These are phyloP conservation scores for Ricinus communis DNA, from an alignment of 345 rosid species.

Conservation along the genomic window DNA sequence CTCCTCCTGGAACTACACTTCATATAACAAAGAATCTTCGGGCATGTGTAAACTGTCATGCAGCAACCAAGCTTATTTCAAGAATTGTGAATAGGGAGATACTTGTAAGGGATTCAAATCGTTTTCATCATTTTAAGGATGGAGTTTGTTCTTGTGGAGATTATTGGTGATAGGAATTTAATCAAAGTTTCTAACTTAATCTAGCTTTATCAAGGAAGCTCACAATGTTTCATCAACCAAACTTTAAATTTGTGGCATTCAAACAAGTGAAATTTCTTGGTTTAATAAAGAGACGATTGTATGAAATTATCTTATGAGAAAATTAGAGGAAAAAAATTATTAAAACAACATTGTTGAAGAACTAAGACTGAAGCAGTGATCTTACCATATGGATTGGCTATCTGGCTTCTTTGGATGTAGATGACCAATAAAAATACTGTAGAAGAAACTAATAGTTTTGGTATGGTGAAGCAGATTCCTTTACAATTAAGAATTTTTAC, in stretches of 20 bases:
- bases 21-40: conserved; percentile 60
- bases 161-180: conserved; percentile 23
- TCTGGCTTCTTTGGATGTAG: not conserved
- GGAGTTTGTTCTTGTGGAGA: conserved; percentile 39
- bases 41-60: conserved; percentile 70
- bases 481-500: not conserved
- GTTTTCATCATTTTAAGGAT: conserved; percentile 66
- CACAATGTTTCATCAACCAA: too few species aligned
- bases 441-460: not conserved
- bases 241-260: too few species aligned
- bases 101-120: conserved; percentile 60
- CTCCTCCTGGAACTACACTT: conserved; percentile 51
- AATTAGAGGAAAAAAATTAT: too few species aligned
- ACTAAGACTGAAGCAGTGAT: not conserved
- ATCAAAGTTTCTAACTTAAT: too few species aligned
- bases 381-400: not conserved
- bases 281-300: too few species aligned
- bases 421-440: not conserved
- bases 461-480: not conserved
- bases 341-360: too few species aligned
- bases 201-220: too few species aligned
- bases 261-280: too few species aligned
- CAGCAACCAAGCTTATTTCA: conserved; percentile 56
- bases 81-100: conserved; percentile 60
- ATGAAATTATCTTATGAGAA: too few species aligned